Conservation (phyloP, 108 stramenopile species). For the Schizochytrium sp. region DNA sequence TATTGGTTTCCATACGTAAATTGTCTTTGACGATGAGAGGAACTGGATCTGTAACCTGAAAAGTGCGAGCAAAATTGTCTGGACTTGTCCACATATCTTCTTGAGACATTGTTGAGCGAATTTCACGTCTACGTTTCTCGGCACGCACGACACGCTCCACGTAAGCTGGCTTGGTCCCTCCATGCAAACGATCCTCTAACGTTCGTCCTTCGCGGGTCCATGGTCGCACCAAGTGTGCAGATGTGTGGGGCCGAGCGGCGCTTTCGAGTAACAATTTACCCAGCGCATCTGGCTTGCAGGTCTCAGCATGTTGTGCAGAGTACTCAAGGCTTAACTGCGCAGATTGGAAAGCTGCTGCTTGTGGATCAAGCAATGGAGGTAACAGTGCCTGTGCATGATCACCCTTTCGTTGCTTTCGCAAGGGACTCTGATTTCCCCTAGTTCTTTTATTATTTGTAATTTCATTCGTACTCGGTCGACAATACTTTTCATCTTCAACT, state of each 20-base stretch:
- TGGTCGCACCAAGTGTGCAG: slow-evolving; percentile 15
- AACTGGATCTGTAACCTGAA: slow-evolving; percentile 28
- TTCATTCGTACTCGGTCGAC: not conserved
- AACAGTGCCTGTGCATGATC: not conserved
- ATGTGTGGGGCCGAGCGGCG: slow-evolving; percentile 41
- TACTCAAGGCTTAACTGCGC: not conserved
- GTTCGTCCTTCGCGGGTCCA: slow-evolving; percentile 32
- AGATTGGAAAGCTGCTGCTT: not conserved
- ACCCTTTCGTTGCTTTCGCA: not conserved
- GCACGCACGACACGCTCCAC: slow-evolving; percentile 16
- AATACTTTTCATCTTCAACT: not conserved
- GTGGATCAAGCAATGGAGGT: not conserved
- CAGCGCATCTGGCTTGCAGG: slow-evolving; percentile 17
- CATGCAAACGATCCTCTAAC: not conserved
- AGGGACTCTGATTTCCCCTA: not conserved
- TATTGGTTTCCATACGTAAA: slow-evolving; percentile 54
- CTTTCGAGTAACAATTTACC: slow-evolving; percentile 27
- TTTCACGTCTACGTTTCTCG: not conserved
- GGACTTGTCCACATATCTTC: slow-evolving; percentile 2
- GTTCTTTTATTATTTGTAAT: not conserved
- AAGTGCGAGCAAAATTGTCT: not conserved
- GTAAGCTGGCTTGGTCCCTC: not conserved
- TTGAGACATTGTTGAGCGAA: not conserved
- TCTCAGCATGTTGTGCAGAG: not conserved
- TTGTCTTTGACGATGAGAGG: slow-evolving; percentile 53